Evolutionary conservation across 106 monocot genomes (phyloP).

Genomic region (Phalaenopsis aphrodite): DNA sequence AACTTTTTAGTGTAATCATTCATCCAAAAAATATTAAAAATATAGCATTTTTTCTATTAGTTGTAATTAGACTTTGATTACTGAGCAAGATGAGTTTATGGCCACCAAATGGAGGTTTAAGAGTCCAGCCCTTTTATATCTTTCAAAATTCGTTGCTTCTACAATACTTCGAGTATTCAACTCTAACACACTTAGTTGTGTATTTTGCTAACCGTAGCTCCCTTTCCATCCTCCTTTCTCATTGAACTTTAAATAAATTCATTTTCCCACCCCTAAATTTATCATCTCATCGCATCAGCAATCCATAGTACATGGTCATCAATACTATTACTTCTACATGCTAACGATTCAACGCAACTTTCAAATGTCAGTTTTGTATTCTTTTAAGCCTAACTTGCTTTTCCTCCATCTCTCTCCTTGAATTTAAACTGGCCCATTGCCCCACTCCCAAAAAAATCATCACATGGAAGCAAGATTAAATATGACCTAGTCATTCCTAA

Average conservation of each 20-base stretch:
- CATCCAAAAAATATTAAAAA: no score
- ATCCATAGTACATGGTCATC: neutral
- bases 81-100: no score
- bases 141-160: neutral
- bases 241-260: neutral
- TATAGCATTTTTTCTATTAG: no score
- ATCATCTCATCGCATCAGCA: neutral
- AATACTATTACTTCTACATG: neutral
- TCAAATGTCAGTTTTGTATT: no score
- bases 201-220: neutral
- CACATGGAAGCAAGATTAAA: neutral
- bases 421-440: no score
- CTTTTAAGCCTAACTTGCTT: no score
- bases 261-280: neutral
- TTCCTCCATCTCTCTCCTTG: no score
- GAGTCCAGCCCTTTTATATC: neutral
- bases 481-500: neutral
- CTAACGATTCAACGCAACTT: no score
- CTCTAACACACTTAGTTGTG: neutral
- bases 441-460: no score
- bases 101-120: neutral
- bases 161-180: neutral
- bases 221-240: neutral
- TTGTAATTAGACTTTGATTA: no score
- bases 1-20: no score